phyloP scores from a whole-genome alignment of 179 eudicot genomes.

The Vitellaria paradoxa region DNA sequence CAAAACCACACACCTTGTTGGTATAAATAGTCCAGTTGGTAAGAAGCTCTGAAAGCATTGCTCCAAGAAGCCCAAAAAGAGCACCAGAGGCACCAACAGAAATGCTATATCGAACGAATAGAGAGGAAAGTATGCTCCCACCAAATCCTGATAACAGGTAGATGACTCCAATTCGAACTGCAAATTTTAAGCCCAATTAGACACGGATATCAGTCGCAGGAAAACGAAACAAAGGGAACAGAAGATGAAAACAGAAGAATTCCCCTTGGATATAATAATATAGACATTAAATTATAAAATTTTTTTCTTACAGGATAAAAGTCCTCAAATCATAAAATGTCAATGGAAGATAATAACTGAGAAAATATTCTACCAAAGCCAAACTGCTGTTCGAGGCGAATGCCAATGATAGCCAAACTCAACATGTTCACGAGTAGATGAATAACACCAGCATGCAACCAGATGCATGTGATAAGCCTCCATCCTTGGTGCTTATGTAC shows the following conservation, averaged over 20 bases:
- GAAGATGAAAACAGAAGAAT: neutral
- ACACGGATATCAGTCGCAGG: neutral
- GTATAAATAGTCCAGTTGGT: constrained; percentile 74
- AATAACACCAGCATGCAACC: constrained; percentile 79
- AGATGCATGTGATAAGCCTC: constrained; percentile 71
- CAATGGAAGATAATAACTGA: neutral
- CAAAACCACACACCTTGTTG: constrained; percentile 40
- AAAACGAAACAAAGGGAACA: neutral
- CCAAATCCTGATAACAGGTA: constrained; percentile 66
- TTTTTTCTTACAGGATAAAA: neutral
- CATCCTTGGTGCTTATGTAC: constrained; percentile 66
- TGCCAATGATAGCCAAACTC: constrained; percentile 66
- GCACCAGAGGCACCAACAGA: constrained; percentile 87
- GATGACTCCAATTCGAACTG: constrained; percentile 61
- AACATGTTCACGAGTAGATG: constrained; percentile 73
- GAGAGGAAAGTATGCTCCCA: constrained; percentile 59
- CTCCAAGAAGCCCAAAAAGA: constrained; percentile 80
- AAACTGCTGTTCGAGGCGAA: constrained; percentile 78
- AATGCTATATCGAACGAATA: constrained; percentile 49
- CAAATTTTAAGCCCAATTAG: neutral
- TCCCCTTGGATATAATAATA: neutral
- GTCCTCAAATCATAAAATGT: neutral
- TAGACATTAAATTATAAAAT: neutral
- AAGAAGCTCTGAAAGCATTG: constrained; percentile 73
- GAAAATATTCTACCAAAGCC: constrained; percentile 52